Evolutionary conservation across 2,329 filamentous ascomycete genomes (phyloP), one percentile per base, ranked within the genome.

Genomic region (Beauveria asiatica): DNA sequence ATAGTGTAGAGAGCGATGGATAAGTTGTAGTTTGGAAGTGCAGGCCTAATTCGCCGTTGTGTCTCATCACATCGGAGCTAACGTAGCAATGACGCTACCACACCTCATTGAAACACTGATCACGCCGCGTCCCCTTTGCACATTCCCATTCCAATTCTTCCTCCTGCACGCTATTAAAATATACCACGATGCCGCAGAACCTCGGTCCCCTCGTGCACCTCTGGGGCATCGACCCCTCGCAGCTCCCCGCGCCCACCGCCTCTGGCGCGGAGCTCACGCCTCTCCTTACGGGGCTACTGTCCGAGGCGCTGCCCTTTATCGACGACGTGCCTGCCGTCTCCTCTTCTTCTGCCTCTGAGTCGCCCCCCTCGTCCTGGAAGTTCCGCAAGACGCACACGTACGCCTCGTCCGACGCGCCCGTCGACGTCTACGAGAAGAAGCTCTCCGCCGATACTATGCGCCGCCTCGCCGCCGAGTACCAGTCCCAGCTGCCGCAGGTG

Each of bases 231-330:
- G 71, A 73, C 19, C 70, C 74, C 17, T 70, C 72, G 30, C 76
- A 81, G 62, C 75, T 85, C 1, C 83, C 82, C 1, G 57, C 73
- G 30, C 61, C 73, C 41, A 67, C 69, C 16, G 74, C 76, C 5
- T 66, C 72, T 1, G 60, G 70, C 4, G 73, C 77, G 30, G 75
- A 78, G 41, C 73, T 87, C 17, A 69, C 72, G 23, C 72, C 76
- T 6, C 80, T 89, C 63, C 69, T 87, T 61, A 69, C 72, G 10
- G 70, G 76, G 6, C 73, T 85, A 25, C 74, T 89, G 37, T 68
- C 73, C n/a, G 85, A 89, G 69, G 80, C 82, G 23, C 70, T 83
- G 30, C 75, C 78, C 1, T 86, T 89, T 69, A 76, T 87, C 68
- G 78, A 80, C 66, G 74, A 75, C 10, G 77, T 83, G 39, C 77